Evolutionary conservation across 2,329 filamentous ascomycete genomes (phyloP), one percentile per base, ranked within the genome.

Genomic region (Claviceps quebecensis): DNA sequence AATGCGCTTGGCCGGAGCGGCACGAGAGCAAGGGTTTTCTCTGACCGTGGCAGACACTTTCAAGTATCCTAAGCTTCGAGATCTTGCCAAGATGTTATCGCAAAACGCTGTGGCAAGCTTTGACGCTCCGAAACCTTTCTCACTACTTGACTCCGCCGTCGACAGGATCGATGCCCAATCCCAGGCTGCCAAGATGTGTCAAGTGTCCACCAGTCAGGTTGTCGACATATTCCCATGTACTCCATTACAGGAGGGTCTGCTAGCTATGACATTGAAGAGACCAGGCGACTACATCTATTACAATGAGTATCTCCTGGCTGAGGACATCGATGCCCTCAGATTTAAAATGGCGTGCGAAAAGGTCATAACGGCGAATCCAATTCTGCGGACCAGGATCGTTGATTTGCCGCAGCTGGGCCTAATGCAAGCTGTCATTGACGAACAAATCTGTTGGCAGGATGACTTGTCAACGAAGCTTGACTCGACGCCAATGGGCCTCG

Each of bases 361-460:
- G 1, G 50, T 54, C 0, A 36, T 51, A 11, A 23, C 41, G 1
- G 5, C 37, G 4, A 47, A 44, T 1, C 47, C 56, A 1, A 72
- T 74, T 36, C 59, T 75, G 11, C 66, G 73, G 3, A 72, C 72
- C 0, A 66, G 72, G 40, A 70, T 77, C 46, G 64, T 74, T 0
- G 70, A 74, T 17, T 61, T 69, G 4, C 59, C 65, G 1, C 58
- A 60, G 1, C 57, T 62, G 4, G 71, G 72, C 4, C 60, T 73
- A 0, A 57, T 72, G 47, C 73, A 75, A 53, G 68, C 72, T 0
- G 68, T 75, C 7, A 54, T 73, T 8, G 4, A 38, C 14, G 34
- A 63, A 64, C 19, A 63, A 67, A 23, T 57, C 57, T 11, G 65
- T 70, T 9, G 6, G 14, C 16, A 66, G 66, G 61, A 29, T 37